Base-by-base conservation (phyloP, 768 basidiomycete species). In the Kwoniella sp. region DNA sequence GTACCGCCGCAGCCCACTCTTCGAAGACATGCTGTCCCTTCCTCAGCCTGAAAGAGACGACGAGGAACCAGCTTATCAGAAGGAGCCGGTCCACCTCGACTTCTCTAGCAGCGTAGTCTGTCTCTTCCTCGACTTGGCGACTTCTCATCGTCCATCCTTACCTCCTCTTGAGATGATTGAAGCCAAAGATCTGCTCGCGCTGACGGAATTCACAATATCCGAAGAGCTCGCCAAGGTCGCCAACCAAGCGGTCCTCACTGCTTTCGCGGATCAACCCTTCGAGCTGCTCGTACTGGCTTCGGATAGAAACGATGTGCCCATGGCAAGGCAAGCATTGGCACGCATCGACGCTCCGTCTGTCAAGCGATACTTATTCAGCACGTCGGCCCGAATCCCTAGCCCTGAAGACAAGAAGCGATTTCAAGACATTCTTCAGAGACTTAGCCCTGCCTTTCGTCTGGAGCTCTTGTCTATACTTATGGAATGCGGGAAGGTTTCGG, bases 281-380 rank as follows among this genome's bases (percentile, higher is more conserved):
- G 56, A 45, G n/a, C n/a, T 57, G 28, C 28, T 57, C 25, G 56
- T 26, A 15, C 13, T 57, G 22, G 56, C 56, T 7, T 57, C 56
- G 17, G 15, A 57, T 41, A 23, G 37, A 26, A 22, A 57, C 11
- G 37, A 57, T 38, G 28, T 57, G 23, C 28, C 37, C 13, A 17
- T 57, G 13, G 56, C 56, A 13, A 57, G 28, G 28, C 23, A 26
- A 3, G 56, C 56, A 11, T 45, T 57, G 22, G 56, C 37, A 7
- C 38, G 28, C 17, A 57, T 57, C 25, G 17, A 17, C 20, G 4
- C 41, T 7, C 20, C 41, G 41, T 11, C 41, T 9, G 9, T 45
- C 11, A 45, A 45, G 20, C 17, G 5, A 8, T 3, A 20, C 41
- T 11, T 45, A 3, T 45, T 45, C 17, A 4, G 20, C 15, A 45